A percentile compares a stretch with the other conserved stretches of the same genome.
These are phyloP conservation scores for Pseudogymnoascus sp. DNA, from an alignment of 2,329 filamentous ascomycete genomes.

Conservation along the genomic window DNA sequence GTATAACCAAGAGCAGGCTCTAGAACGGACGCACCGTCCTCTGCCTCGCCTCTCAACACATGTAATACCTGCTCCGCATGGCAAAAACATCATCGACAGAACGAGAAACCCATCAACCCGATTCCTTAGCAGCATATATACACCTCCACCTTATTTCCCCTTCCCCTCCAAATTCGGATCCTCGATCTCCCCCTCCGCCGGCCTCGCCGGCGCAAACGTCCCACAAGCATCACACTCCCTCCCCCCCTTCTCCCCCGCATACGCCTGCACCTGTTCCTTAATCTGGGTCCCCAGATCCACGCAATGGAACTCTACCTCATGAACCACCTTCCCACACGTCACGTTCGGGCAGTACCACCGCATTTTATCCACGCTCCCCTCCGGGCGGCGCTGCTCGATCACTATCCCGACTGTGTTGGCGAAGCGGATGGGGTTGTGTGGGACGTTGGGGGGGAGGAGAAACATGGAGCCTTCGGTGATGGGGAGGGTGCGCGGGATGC, in stretches of 20 bases:
- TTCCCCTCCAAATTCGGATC: slow-evolving; percentile 47
- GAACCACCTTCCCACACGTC: slow-evolving; percentile 64
- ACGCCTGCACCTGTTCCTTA: slow-evolving; percentile 80
- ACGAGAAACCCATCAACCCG: too few relatives aligned
- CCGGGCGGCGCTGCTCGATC: slow-evolving; percentile 75
- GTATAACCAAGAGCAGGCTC: too few relatives aligned
- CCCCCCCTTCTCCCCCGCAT: slow-evolving; percentile 62
- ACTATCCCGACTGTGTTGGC: slow-evolving; percentile 91
- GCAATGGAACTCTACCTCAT: slow-evolving; percentile 83
- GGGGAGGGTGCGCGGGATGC: slow-evolving; percentile 72
- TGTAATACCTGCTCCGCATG: too few relatives aligned
- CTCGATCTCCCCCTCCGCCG: slow-evolving; percentile 51
- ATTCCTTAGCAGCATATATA: background rate
- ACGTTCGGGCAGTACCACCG: slow-evolving; percentile 74
- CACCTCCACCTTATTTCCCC: background rate
- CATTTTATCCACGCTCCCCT: slow-evolving; percentile 66
- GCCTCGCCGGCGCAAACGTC: slow-evolving; percentile 64
- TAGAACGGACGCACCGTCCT: too few relatives aligned
- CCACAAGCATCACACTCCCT: slow-evolving; percentile 76
- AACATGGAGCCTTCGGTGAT: slow-evolving; percentile 94
- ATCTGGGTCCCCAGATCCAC: slow-evolving; percentile 91
- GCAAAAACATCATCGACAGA: too few relatives aligned
- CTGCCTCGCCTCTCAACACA: too few relatives aligned
- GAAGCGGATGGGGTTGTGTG: slow-evolving; percentile 92
- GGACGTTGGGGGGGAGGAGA: slow-evolving; percentile 85